Percentiles rank a stretch among this genome's conserved stretches.
These are phyloP conservation scores for Stephania yunnanensis DNA, from an alignment of 164 flowering plant species.

Conservation along the genomic window DNA sequence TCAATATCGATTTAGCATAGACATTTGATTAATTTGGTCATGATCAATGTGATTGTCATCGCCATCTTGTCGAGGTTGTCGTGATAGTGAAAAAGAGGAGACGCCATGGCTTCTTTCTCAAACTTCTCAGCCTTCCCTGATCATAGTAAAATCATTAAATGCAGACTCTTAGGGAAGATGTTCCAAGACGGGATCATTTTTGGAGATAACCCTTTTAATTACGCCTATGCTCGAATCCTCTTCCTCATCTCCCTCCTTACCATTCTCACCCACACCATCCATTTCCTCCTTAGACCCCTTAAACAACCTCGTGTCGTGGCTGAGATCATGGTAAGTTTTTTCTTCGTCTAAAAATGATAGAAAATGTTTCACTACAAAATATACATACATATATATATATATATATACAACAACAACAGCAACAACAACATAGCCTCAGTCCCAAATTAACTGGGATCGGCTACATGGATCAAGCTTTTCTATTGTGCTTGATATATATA, in stretches of 20 bases:
- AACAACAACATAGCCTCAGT: no score
- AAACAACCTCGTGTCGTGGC: neutral
- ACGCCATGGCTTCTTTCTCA: neutral
- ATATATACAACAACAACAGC: no score
- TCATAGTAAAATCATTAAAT: neutral
- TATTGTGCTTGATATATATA: no score
- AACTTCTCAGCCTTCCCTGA: neutral
- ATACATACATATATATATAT: no score
- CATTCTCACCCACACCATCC: neutral
- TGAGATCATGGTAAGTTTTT: neutral
- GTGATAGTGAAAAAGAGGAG: no score
- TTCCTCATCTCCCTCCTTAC: neutral
- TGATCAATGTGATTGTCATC: no score
- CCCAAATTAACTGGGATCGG: no score
- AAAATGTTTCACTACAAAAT: no score
- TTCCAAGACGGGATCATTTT: neutral
- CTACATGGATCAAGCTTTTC: no score
- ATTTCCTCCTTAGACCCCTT: neutral
- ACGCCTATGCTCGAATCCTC: neutral
- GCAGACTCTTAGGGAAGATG: neutral
- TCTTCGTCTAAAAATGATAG: neutral
- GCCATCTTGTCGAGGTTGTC: no score
- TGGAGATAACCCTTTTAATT: neutral
- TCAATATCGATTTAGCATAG: no score
- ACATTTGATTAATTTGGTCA: no score